phyloP scores from a whole-genome alignment of 202 grass and related monocot genomes.

The Setaria viridis region DNA sequence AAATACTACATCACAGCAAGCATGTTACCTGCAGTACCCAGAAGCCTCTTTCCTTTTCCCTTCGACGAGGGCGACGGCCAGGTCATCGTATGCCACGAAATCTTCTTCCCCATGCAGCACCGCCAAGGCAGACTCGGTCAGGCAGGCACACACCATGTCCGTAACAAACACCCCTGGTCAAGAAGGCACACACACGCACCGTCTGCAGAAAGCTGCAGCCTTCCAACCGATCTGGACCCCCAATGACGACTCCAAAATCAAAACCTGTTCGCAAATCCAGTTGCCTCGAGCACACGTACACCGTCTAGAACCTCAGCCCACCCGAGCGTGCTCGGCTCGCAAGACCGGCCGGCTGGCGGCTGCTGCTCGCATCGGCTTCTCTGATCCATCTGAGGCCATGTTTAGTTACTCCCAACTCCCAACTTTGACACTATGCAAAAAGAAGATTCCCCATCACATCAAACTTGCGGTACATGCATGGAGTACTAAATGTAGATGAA shows the following conservation, averaged over 20 bases:
- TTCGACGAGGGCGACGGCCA: background rate
- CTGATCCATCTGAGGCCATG: background rate
- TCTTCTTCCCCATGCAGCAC: conserved; percentile 4
- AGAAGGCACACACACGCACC: conserved; percentile 5
- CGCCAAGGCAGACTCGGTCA: background rate
- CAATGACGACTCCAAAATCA: background rate
- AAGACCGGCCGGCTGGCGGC: background rate
- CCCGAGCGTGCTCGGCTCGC: conserved; percentile 31
- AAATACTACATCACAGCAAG: background rate
- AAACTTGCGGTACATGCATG: too few species aligned
- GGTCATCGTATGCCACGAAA: background rate
- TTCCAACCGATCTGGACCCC: conserved; percentile 36
- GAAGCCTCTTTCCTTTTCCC: background rate
- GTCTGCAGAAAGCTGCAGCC: conserved; percentile 41
- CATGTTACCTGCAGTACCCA: background rate
- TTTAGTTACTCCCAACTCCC: too few species aligned
- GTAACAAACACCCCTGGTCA: conserved; percentile 18
- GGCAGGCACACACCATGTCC: background rate
- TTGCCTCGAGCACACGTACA: conserved; percentile 16
- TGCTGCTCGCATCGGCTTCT: conserved; percentile 1
- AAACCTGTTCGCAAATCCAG: conserved; percentile 29
- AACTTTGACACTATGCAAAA: too few species aligned
- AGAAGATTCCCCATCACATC: too few species aligned
- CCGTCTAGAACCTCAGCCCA: conserved; percentile 51
- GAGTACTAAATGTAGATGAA: too few species aligned